These are phyloP conservation scores for Acanthamoeba royreba DNA, from an alignment of 208 protist genomes.

Conservation along the genomic window DNA sequence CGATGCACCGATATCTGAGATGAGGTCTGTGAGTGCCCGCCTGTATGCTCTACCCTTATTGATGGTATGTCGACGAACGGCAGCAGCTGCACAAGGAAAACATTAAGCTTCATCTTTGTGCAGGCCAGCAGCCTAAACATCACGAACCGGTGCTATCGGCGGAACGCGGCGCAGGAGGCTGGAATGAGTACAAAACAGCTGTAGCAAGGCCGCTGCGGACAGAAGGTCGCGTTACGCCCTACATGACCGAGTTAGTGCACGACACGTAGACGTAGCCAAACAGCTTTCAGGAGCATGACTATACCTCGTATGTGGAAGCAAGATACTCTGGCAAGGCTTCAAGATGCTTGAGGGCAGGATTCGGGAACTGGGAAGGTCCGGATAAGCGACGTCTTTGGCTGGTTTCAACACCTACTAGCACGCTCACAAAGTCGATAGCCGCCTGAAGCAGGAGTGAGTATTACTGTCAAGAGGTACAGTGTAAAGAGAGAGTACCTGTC, in stretches of 20 bases:
- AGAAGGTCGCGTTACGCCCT: conserved; percentile 5
- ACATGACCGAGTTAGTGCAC: neutral
- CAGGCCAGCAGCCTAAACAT: too few species aligned
- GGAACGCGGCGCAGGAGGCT: conserved; percentile 1
- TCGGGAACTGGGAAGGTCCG: conserved; percentile 15
- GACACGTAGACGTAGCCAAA: neutral
- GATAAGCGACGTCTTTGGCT: neutral
- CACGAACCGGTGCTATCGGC: neutral
- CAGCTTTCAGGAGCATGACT: neutral
- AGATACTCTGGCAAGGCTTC: neutral
- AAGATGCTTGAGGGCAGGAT: conserved; percentile 13
- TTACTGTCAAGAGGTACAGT: too few species aligned
- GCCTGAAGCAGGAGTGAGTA: too few species aligned
- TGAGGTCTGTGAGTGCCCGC: neutral
- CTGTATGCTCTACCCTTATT: conserved; percentile 26
- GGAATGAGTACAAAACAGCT: conserved; percentile 13
- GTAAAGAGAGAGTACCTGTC: neutral
- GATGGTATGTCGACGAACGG: neutral
- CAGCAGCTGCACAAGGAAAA: neutral
- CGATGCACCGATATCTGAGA: conserved; percentile 1
- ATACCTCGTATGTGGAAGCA: neutral
- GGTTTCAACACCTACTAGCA: neutral
- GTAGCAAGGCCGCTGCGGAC: conserved; percentile 23
- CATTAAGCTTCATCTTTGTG: too few species aligned
- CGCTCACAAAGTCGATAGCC: neutral